Base-by-base conservation (phyloP, 2,329 filamentous ascomycete species). In the Colletotrichum sp. region DNA sequence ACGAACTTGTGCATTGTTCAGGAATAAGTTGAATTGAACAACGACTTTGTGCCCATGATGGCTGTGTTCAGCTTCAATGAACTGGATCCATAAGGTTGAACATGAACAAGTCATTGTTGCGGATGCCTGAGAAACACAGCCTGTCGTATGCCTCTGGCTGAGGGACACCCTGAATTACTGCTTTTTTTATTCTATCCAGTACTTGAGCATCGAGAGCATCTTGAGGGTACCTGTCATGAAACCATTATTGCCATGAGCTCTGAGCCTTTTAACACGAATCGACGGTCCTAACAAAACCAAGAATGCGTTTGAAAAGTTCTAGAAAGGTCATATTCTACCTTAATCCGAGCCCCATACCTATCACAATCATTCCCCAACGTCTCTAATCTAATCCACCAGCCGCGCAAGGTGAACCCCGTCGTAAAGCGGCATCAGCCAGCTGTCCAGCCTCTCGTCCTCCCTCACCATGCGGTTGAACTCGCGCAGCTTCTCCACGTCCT, bases 321-420 rank as follows among this genome's bases (percentile, higher is more conserved):
- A 13, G 18, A 48, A 52, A 52, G 1, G n/a, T 21, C 43, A 52
- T 21, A 7, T 7, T 52, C 43, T 24, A 21, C n/a, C 1, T 4
- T 52, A 21, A 21, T 4, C 6, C 3, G n/a, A 52, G n/a, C 10
- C 12, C 4, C 10, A 21, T 7, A 2, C 7, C 43, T 13, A 52
- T 52, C n/a, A 13, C 4, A 1, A 52, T 24, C 4, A 4, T 12
- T 2, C 39, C 18, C 9, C 36, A 18, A 4, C 36, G 36, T 39
- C 36, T 39, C 1, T 4, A 2, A n/a, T 26, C 32, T 78, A 87
- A 74, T 86, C 85, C 26, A 82, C 80, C 39, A 84, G 78, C 55
- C 86, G 81, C 12, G 84, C 83, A 74, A 87, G 76, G n/a, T 80
- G 82, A 24, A 87, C 76, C 0, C 87, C 87, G 70, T 88, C 87